A percentile compares a stretch with the other conserved stretches of the same genome.
Conservation (phyloP, 768 basidiomycete genomes). For the Mrakia blollopis region DNA sequence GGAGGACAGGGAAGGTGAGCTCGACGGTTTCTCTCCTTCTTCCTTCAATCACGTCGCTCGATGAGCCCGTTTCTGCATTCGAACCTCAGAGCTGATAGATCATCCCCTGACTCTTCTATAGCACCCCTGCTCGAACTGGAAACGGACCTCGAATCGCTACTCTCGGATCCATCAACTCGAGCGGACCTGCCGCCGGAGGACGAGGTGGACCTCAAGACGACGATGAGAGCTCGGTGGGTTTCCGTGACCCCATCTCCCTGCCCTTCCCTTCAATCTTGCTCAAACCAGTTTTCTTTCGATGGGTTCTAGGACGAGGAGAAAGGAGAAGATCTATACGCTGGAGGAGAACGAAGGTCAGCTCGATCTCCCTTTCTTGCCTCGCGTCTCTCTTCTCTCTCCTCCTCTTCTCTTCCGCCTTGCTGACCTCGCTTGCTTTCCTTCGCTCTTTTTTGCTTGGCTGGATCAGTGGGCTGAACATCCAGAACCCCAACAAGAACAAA, state of each 20-base stretch:
- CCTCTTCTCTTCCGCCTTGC: too few relatives aligned
- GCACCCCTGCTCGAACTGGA: constrained; percentile 31
- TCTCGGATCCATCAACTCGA: constrained; percentile 43
- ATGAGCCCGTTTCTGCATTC: not conserved
- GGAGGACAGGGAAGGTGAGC: constrained; percentile 25
- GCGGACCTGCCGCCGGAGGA: constrained; percentile 35
- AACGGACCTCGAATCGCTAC: constrained; percentile 44
- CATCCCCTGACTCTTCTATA: not conserved
- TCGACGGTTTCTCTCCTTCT: not conserved
- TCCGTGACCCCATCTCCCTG: too few relatives aligned
- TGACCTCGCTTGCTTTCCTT: not conserved
- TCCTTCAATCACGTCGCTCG: not conserved
- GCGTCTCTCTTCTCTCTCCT: not conserved
- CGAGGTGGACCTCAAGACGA: constrained; percentile 43
- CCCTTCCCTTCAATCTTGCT: not conserved
- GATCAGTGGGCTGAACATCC: constrained; percentile 74
- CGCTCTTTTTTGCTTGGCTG: too few relatives aligned
- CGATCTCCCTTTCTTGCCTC: not conserved
- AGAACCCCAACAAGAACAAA: constrained; percentile 64
- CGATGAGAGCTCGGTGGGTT: constrained; percentile 40
- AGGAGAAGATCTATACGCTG: constrained; percentile 74
- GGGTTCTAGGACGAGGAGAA: constrained; percentile 34
- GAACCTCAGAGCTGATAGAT: not conserved
- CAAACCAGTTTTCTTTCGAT: constrained; percentile 42
- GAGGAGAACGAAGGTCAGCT: constrained; percentile 81